Evolutionary conservation across 768 basidiomycete species (phyloP), one percentile per base, ranked within the genome.

Genomic region (Lactarius trivialis): DNA sequence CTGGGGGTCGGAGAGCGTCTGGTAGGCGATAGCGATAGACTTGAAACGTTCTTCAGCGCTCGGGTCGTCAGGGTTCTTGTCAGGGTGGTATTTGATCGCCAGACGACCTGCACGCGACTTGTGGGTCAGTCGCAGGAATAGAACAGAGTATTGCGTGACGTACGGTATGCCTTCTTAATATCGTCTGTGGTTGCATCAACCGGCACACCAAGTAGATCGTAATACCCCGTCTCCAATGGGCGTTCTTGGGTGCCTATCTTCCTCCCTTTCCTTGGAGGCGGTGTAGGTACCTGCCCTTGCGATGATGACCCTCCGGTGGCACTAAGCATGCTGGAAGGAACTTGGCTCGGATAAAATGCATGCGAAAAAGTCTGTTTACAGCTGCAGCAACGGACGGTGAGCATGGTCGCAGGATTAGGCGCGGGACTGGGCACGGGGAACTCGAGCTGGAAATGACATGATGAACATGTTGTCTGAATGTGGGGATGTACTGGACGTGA

Each of bases 61-160:
- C 0, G 91, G 92, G 73, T 94, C 92, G 69, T 89, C 85, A 0
- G 84, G 91, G 71, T 95, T 93, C 79, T 94, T 94, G 81, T 94
- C 92, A 0, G 92, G 92, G 72, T 93, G 92, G 69, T 88, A 85
- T 73, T 93, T 93, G 74, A 96, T 93, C 2, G 93, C 93, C 55
- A 92, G 79, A 7, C 88, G 83, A 49, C 89, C 88, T 91, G 61
- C 36, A 36, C 28, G 32, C 53, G 43, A 21, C 53, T 49, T 1
- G 33, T 34, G 9, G 32, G 49, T 41, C 17, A 34, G 24, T 43
- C 15, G 53, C 2, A 15, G 32, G 21, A 26, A 37, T 36, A 5
- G 39, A n/a, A 45, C 39, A 24, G 32, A 24, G 48, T 19, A 34
- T 4, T 0, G n/a, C 4, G 59, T 7, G 60, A 77, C 82, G 64